phyloP scores from a whole-genome alignment of 2,329 filamentous ascomycete genomes.

The Thermothelomyces thermophilus region DNA sequence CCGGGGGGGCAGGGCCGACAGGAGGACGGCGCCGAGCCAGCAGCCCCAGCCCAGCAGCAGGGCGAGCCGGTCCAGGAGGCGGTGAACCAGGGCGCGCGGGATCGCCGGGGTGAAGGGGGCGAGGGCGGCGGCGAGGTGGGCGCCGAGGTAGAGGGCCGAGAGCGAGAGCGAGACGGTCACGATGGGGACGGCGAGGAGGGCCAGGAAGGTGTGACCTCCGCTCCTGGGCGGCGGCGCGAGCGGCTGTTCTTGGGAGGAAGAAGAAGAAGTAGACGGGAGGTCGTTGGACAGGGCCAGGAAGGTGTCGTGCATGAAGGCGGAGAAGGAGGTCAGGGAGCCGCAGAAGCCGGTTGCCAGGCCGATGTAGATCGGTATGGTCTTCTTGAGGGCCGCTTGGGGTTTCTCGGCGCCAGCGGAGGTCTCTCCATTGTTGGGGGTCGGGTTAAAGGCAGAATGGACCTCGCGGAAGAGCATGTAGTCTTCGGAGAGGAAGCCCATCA shows the following conservation, averaged over 20 bases:
- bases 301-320: constrained; percentile 71
- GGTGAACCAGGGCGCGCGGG: constrained; percentile 49
- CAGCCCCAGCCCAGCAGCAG: constrained; percentile 62
- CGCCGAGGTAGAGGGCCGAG: constrained; percentile 62
- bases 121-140: constrained; percentile 63
- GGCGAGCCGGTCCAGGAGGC: constrained; percentile 55
- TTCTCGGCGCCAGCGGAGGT: constrained; percentile 36
- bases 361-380: constrained; percentile 82
- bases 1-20: constrained; percentile 66
- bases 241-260: no score
- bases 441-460: constrained; percentile 25
- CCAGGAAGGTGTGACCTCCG: constrained; percentile 76
- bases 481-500: constrained; percentile 82
- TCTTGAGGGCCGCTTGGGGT: constrained; percentile 61
- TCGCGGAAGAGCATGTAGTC: constrained; percentile 65
- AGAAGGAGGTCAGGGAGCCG: constrained; percentile 75
- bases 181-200: constrained; percentile 68
- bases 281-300: constrained; percentile 77
- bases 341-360: constrained; percentile 64
- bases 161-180: constrained; percentile 65
- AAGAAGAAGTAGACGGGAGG: no score
- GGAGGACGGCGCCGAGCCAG: constrained; percentile 71
- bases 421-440: constrained; percentile 33
- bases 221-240: no score
- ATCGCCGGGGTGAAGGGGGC: constrained; percentile 54